Percentiles rank a stretch among this genome's conserved stretches.
phyloP scores from a whole-genome alignment of 2,329 filamentous ascomycete genomes.

The Trichoderma polysporum region DNA sequence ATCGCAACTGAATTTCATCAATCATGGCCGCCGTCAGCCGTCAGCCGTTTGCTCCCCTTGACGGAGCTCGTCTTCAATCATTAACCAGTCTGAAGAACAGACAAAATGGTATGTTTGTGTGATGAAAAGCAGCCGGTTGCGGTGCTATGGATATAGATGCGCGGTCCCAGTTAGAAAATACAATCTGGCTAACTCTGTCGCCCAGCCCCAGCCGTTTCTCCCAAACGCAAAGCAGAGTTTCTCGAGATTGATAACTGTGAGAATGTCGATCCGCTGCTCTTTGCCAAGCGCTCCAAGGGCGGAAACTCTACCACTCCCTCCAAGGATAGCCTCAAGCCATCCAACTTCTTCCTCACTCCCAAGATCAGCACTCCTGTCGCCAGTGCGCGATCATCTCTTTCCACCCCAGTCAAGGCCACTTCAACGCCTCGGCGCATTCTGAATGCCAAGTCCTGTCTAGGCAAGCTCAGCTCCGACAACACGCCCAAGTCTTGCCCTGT shows the following conservation, averaged over 20 bases:
- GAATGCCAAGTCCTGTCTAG: constrained; percentile 53
- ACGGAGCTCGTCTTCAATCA: constrained; percentile 66
- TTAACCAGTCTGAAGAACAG: constrained; percentile 75
- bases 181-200: neutral
- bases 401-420: constrained; percentile 33
- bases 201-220: constrained; percentile 36
- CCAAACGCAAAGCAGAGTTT: constrained; percentile 57
- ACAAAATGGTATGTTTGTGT: constrained; percentile 62
- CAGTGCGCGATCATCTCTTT: constrained; percentile 33
- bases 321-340: constrained; percentile 52
- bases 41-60: constrained; percentile 74
- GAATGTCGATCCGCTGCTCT: constrained; percentile 60
- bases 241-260: constrained; percentile 55
- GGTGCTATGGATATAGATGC: no score
- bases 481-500: constrained; percentile 53
- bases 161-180: neutral
- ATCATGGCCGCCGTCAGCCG: constrained; percentile 58
- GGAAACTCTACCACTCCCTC: constrained; percentile 39
- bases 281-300: constrained; percentile 60
- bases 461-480: constrained; percentile 43
- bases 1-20: constrained; percentile 22
- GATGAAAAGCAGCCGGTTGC: neutral
- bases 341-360: constrained; percentile 43
- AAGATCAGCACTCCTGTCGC: constrained; percentile 40
- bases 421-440: constrained; percentile 45